Evolutionary conservation across 2,329 filamentous ascomycete genomes (phyloP).

Genomic region (Grosmannia huntii): DNA sequence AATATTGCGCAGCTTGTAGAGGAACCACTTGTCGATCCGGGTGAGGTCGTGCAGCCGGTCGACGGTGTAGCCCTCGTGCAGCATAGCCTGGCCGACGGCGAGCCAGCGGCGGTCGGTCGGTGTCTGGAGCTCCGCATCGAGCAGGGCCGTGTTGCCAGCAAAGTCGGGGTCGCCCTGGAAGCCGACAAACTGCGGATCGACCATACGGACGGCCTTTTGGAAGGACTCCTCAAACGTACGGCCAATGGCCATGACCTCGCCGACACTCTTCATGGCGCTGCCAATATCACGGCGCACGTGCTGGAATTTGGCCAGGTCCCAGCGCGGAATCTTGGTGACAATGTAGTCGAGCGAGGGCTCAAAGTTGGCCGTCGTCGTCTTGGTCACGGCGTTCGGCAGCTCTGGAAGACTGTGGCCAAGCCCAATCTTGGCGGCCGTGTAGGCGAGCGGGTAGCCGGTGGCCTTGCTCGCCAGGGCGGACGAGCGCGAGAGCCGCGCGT

Average conservation of each 20-base stretch:
- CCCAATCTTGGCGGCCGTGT: slow-evolving; percentile 96
- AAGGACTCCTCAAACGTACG: slow-evolving; percentile 98
- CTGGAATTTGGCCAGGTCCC: slow-evolving; percentile 98
- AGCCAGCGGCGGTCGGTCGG: slow-evolving; percentile 95
- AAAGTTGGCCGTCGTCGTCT: slow-evolving; percentile 97
- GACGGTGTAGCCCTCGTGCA: slow-evolving; percentile 90
- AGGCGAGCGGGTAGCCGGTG: slow-evolving; percentile 92
- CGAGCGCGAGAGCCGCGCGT: slow-evolving; percentile 93
- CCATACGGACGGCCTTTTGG: slow-evolving; percentile 96
- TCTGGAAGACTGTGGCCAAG: slow-evolving; percentile 91
- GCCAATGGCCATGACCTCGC: slow-evolving; percentile 98
- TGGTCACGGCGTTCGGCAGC: slow-evolving; percentile 93
- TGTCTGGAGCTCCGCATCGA: slow-evolving; percentile 81
- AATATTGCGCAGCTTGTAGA: slow-evolving; percentile 96
- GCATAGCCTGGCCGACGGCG: slow-evolving; percentile 93
- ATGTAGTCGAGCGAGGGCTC: slow-evolving; percentile 96
- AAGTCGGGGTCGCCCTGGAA: slow-evolving; percentile 87
- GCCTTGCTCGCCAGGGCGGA: slow-evolving; percentile 96
- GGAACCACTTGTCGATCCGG: slow-evolving; percentile 99
- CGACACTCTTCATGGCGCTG: slow-evolving; percentile 97
- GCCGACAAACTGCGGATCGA: slow-evolving; percentile 81
- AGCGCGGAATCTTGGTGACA: slow-evolving; percentile 95
- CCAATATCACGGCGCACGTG: slow-evolving; percentile 97
- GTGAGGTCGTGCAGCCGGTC: slow-evolving; percentile 85
- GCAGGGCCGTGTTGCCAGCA: slow-evolving; percentile 42